Conservation (phyloP, 192 early-diverging fungal species). For the Bifiguratus adelaidae region DNA sequence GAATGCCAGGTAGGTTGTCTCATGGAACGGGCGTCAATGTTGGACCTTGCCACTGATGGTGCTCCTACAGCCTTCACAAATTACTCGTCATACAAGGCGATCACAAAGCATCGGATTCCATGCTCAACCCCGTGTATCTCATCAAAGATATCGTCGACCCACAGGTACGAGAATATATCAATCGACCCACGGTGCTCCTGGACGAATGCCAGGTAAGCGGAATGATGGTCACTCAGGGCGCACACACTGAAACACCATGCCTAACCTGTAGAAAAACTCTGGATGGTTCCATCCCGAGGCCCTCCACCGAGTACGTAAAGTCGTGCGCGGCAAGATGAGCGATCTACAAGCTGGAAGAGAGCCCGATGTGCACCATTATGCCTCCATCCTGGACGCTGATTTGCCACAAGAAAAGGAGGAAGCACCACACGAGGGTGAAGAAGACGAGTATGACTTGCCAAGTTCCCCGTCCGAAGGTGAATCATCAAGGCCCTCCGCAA, state of each 20-base stretch:
- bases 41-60: too few relatives aligned
- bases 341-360: neutral
- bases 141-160: neutral
- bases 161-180: neutral
- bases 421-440: neutral
- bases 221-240: neutral
- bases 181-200: neutral
- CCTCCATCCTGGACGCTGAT: neutral
- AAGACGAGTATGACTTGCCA: neutral
- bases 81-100: too few relatives aligned
- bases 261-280: neutral
- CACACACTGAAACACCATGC: neutral
- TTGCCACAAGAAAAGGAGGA: too few relatives aligned
- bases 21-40: neutral
- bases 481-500: neutral
- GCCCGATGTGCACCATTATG: neutral
- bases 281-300: constrained; percentile 2
- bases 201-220: neutral
- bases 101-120: too few relatives aligned
- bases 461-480: neutral
- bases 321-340: neutral
- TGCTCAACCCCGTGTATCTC: neutral
- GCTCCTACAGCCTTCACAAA: too few relatives aligned
- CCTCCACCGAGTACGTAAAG: neutral
- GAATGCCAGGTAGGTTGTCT: neutral